Conservation (phyloP, 208 protist species). For the Balamuthia mandrillaris region DNA sequence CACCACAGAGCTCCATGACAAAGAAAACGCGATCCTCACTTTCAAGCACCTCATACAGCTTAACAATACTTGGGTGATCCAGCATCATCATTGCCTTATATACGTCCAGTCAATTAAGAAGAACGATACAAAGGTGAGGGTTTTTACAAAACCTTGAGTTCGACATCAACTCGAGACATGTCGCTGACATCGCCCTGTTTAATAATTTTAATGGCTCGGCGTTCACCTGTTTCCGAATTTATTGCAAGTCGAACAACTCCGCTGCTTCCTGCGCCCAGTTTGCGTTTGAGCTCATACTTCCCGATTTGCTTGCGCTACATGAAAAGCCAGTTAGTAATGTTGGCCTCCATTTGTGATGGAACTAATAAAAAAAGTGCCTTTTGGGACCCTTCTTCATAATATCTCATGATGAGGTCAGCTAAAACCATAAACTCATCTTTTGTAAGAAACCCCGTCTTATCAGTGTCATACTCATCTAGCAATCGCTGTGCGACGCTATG, state of each 20-base stretch:
- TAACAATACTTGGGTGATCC: constrained; percentile 35
- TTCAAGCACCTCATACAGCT: constrained; percentile 47
- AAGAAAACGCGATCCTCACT: constrained; percentile 45
- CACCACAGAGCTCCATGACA: constrained; percentile 52
- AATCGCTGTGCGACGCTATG: background rate
- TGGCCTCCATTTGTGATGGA: background rate
- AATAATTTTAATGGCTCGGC: constrained; percentile 2
- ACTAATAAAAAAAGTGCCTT: background rate
- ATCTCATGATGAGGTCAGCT: constrained; percentile 6
- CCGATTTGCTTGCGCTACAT: constrained; percentile 1
- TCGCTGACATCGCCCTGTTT: constrained; percentile 34
- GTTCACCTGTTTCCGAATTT: background rate
- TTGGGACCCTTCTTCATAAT: constrained; percentile 5
- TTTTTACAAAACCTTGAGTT: constrained; percentile 30
- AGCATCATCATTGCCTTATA: constrained; percentile 46
- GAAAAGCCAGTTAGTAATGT: background rate
- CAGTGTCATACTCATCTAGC: constrained; percentile 8
- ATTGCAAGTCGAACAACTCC: constrained; percentile 6
- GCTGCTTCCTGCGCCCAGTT: background rate
- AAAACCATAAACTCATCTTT: constrained; percentile 21
- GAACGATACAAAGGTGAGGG: background rate
- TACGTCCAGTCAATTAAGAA: background rate
- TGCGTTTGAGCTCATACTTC: background rate
- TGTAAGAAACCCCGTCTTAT: background rate
- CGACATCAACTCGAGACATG: constrained; percentile 46